Base-by-base conservation (phyloP, 371 early-diverging fungal species). In the Zopfochytrium polystomum region DNA sequence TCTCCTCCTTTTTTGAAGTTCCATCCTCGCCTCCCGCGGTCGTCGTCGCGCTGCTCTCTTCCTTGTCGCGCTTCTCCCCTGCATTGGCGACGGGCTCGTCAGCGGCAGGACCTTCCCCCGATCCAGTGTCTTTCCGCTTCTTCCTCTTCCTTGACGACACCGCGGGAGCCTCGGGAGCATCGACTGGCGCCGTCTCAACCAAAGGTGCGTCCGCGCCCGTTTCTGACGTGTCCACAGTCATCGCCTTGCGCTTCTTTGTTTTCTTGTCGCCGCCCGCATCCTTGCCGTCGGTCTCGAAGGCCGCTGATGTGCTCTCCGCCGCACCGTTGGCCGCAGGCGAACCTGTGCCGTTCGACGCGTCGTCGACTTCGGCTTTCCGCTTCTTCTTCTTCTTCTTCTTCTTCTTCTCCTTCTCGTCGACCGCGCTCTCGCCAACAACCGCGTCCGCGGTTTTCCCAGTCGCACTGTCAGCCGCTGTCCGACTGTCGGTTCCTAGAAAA, bases 231-330 rank as follows among this genome's bases (percentile, higher is more conserved):
- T n/a, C 55, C 43, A 9, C 34, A 38, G 25, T 42, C 53, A 5
- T 58, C 6, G 15, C 51, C 52, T 34, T 47, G 25, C 23, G 18
- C 45, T 52, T 31, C 61, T 44, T 59, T 26, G 47, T 60, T 47
- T 49, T 47, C 44, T 42, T 29, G 15, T 57, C 43, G 42, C 27
- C 26, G n/a, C 22, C 50, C 30, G 18, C 35, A 0, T 33, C 29
- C 18, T 44, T 38, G 4, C 11, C 42, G 7, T 55, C 63, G 23
- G 9, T 27, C 15, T 44, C 20, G 26, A 18, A 32, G 27, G 33
- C 1, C 27, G 44, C 30, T 34, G 22, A 15, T 55, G n/a, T 32
- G 30, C 7, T 7, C 6, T 55, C 23, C 55, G 20, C 30, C 22
- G 15, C 11, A 15, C 25, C 33, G 9, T 30, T 33, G 48, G 34